Percentiles rank a stretch among this genome's conserved stretches.
phyloP scores from a whole-genome alignment of 2,329 filamentous ascomycete species.

The Tolypocladium album region DNA sequence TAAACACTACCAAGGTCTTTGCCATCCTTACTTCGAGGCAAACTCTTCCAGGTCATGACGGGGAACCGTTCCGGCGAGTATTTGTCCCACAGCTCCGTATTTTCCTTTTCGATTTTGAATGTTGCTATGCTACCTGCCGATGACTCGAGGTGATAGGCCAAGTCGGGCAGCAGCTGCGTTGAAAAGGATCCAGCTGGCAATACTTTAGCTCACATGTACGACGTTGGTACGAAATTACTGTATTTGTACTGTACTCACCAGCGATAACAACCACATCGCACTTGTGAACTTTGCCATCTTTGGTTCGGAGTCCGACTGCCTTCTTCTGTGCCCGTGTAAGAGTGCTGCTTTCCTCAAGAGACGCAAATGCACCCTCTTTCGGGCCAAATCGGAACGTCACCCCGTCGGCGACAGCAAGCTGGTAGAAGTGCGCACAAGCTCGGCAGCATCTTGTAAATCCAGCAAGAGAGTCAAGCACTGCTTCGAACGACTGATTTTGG shows the following conservation, averaged over 20 bases:
- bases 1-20: constrained; percentile 19
- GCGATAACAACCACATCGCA: constrained; percentile 13
- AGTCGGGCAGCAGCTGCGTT: constrained; percentile 16
- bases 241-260: constrained; percentile 6
- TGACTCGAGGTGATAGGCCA: constrained; percentile 17
- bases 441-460: constrained; percentile 12
- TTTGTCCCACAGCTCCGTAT: constrained; percentile 17
- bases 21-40: constrained; percentile 12
- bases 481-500: constrained; percentile 7
- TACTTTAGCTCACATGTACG: background rate
- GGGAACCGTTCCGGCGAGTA: constrained; percentile 20
- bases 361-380: constrained; percentile 11
- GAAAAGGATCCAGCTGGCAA: constrained; percentile 18
- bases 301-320: constrained; percentile 1
- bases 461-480: constrained; percentile 12
- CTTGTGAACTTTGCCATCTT: constrained; percentile 8
- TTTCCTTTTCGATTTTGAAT: constrained; percentile 13
- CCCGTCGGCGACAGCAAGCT: constrained; percentile 11
- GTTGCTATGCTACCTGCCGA: constrained; percentile 17
- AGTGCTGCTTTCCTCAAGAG: constrained; percentile 3
- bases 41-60: constrained; percentile 20
- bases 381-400: constrained; percentile 15
- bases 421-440: constrained; percentile 10
- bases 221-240: background rate
- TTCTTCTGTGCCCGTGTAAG: background rate